Evolutionary conservation across 2,329 filamentous ascomycete genomes (phyloP).

Genomic region (Arthrinium phaeospermum): DNA sequence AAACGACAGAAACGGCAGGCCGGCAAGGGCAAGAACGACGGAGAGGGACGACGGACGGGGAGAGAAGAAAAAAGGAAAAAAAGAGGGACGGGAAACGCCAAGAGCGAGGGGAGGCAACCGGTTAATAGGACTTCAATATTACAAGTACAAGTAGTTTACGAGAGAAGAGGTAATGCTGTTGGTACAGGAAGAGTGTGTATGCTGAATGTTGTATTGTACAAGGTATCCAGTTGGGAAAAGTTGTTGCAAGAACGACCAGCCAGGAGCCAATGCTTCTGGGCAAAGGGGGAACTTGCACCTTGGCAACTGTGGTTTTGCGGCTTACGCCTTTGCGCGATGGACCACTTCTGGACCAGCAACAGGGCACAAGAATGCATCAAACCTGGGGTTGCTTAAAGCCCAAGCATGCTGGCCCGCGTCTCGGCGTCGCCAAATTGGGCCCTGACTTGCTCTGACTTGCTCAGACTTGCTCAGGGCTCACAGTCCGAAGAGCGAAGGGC

Average conservation of each 20-base stretch:
- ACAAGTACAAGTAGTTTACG: neutral
- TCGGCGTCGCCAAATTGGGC: neutral
- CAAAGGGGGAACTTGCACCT: conserved; percentile 1
- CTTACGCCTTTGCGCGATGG: neutral
- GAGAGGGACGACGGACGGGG: neutral
- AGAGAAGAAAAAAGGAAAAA: neutral
- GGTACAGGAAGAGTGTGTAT: neutral
- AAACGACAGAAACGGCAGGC: conserved; percentile 13
- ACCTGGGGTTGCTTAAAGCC: conserved; percentile 13
- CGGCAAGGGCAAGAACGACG: conserved; percentile 3
- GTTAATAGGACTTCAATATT: neutral
- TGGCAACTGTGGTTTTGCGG: conserved; percentile 6
- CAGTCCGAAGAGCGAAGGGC: neutral
- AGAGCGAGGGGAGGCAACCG: neutral
- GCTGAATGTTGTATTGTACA: neutral
- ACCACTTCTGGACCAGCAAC: neutral
- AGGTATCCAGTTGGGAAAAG: neutral
- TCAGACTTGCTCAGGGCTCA: neutral
- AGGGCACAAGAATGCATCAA: neutral
- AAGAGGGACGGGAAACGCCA: conserved; percentile 15
- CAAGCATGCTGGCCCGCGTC: conserved; percentile 4
- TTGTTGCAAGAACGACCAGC: neutral
- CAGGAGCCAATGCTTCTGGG: neutral
- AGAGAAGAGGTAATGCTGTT: neutral
- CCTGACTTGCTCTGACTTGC: neutral